Percentiles rank a stretch among this genome's conserved stretches.
These are phyloP conservation scores for Allomyces macrogynus DNA, from an alignment of 192 early-diverging fungal species.

Conservation along the genomic window DNA sequence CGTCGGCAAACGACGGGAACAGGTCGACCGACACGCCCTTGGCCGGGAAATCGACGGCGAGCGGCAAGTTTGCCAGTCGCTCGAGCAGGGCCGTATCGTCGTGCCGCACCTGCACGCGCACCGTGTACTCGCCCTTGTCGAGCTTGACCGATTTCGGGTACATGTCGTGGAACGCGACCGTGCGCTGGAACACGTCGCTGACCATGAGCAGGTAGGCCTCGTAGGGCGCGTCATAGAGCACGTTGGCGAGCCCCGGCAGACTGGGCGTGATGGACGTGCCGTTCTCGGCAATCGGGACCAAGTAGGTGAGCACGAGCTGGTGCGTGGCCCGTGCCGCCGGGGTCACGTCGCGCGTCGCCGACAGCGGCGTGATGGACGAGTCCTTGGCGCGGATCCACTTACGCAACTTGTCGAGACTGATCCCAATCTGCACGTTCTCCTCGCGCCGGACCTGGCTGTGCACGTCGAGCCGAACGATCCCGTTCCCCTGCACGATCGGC, in stretches of 20 bases:
- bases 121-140: slow-evolving; percentile 60
- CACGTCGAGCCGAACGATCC: slow-evolving; percentile 53
- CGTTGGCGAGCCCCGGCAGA: neutral
- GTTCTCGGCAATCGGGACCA: slow-evolving; percentile 27
- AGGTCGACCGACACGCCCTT: slow-evolving; percentile 25
- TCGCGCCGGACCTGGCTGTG: slow-evolving; percentile 47
- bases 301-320: slow-evolving; percentile 53
- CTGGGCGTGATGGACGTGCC: slow-evolving; percentile 28
- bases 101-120: slow-evolving; percentile 59
- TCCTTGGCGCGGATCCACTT: slow-evolving; percentile 43
- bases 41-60: slow-evolving; percentile 42
- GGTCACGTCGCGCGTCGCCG: slow-evolving; percentile 51
- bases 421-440: slow-evolving; percentile 32
- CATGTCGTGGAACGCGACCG: slow-evolving; percentile 46
- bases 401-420: slow-evolving; percentile 36
- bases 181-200: slow-evolving; percentile 60
- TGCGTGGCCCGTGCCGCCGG: slow-evolving; percentile 44
- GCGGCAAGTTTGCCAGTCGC: slow-evolving; percentile 36
- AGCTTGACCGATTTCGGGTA: slow-evolving; percentile 51
- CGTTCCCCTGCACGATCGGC: slow-evolving; percentile 18
- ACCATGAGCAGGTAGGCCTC: slow-evolving; percentile 39
- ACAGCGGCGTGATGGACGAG: slow-evolving; percentile 35
- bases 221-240: slow-evolving; percentile 40
- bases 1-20: slow-evolving; percentile 34
- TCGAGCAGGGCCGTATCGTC: slow-evolving; percentile 47